Evolutionary conservation across 2,329 filamentous ascomycete species (phyloP), one percentile per base, ranked within the genome.

Genomic region (Raffaelea albimanens): DNA sequence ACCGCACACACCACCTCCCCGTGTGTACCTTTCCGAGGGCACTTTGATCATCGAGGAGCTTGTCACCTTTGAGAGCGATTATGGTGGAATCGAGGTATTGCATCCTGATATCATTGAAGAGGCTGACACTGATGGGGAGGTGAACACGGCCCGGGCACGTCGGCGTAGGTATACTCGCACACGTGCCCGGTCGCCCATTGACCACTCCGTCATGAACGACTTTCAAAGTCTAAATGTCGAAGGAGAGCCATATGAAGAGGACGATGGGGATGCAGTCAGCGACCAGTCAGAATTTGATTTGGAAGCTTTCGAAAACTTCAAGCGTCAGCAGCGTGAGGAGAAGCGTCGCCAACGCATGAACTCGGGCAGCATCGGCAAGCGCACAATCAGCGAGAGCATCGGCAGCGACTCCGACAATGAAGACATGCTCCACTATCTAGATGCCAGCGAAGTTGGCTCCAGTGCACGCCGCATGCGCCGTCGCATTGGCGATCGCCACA

Each of bases 281-380:
- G 60, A 63, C 21, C 67, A 68, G 19, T 59, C 57, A 18, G 57
- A 60, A 18, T 59, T 61, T 5, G 68, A 70, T 44, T 49, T 61
- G 5, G 66, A 67, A 36, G 66, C 71, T 43, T 59, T 61, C 10
- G 62, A 61, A 8, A 54, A 47, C 7, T 48, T 55, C 13, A 60
- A 64, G 21, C 71, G 66, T 16, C 62, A 58, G 52, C 67, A 68
- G 43, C 67, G 69, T 33, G 68, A 68, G 44, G 62, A 70, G 33
- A 67, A 62, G 46, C 66, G 72, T 45, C 63, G 63, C 29, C 67
- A 67, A 38, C 65, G 73, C 21, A 67, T 73, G 58, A 75, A 69
- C 45, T 68, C 70, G 54, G 72, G 72, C 54, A 76, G 72, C 59
- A 70, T 76, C 46, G 71, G 72, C 53, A 77, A 77, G 62, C 66